phyloP scores from a whole-genome alignment of 2,329 filamentous ascomycete species.

The Pseudogymnoascus sp. region DNA sequence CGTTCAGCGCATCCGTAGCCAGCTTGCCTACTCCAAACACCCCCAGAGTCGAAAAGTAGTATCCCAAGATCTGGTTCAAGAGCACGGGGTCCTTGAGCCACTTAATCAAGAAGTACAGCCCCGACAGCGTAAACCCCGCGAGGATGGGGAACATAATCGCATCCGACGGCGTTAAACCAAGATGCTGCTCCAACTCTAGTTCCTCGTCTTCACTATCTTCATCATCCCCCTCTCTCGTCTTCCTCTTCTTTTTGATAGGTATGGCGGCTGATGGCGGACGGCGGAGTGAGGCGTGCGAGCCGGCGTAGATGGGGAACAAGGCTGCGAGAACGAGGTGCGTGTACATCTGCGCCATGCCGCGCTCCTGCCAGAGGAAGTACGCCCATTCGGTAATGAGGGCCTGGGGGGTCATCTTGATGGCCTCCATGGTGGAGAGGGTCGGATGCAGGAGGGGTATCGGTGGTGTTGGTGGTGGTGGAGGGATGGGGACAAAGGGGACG shows the following conservation, averaged over 20 bases:
- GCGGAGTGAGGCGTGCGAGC: conserved; percentile 75
- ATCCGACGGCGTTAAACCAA: conserved; percentile 66
- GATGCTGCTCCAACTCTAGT: conserved; percentile 47
- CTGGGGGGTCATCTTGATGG: conserved; percentile 20
- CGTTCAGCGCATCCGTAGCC: conserved; percentile 60
- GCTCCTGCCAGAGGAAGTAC: conserved; percentile 10
- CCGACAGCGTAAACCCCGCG: conserved; percentile 61
- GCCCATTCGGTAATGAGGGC: conserved; percentile 14
- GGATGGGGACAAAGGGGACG: background rate
- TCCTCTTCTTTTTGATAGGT: conserved; percentile 37
- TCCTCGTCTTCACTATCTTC: conserved; percentile 41
- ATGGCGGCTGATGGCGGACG: conserved; percentile 69
- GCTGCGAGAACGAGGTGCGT: conserved; percentile 57
- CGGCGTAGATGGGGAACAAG: conserved; percentile 74
- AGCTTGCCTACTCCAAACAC: conserved; percentile 68
- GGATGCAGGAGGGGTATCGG: background rate
- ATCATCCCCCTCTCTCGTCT: conserved; percentile 30
- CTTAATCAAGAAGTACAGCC: conserved; percentile 81
- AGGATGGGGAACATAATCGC: conserved; percentile 77
- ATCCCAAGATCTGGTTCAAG: conserved; percentile 72
- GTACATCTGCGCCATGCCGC: conserved; percentile 23
- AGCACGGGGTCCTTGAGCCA: conserved; percentile 74
- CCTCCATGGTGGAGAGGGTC: conserved; percentile 11
- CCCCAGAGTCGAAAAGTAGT: conserved; percentile 74
- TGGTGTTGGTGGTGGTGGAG: background rate